Evolutionary conservation across 495 filamentous ascomycete genomes (phyloP).

Genomic region (Parathielavia hyrcaniae): DNA sequence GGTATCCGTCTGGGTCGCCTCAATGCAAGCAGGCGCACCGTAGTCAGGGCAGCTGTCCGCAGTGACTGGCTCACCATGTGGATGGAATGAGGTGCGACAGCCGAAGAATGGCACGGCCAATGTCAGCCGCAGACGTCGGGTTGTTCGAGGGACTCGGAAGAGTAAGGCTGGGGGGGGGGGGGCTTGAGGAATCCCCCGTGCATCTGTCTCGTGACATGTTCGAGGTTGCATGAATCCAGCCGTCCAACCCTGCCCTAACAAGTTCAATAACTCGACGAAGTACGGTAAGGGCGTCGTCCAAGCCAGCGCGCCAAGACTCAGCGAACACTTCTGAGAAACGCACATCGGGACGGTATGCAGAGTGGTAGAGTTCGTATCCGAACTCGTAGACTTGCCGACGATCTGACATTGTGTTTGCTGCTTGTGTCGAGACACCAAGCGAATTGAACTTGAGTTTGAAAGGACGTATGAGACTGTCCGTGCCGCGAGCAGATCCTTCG

Average conservation of each 20-base stretch:
- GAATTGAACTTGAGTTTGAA: background rate
- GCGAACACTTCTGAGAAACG: too few species aligned
- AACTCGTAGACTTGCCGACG: background rate
- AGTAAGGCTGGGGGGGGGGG: too few species aligned
- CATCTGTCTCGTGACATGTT: too few species aligned
- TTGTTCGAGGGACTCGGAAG: background rate
- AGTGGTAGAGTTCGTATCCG: background rate
- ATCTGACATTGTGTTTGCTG: background rate
- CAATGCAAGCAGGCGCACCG: background rate
- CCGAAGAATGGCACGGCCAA: background rate
- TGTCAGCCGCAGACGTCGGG: background rate
- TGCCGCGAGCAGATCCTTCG: background rate
- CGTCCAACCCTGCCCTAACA: too few species aligned
- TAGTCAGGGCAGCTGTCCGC: background rate
- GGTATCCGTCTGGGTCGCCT: background rate
- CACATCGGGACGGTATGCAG: background rate
- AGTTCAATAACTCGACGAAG: too few species aligned
- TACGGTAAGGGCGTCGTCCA: too few species aligned
- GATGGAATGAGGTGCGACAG: background rate
- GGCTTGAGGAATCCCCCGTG: too few species aligned
- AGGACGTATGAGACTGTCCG: background rate
- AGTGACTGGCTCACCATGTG: too few species aligned
- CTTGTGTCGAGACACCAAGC: slow-evolving; percentile 2
- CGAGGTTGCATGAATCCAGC: too few species aligned
- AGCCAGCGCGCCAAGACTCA: too few species aligned